phyloP scores from a whole-genome alignment of 1,284 basidiomycete genomes.

The Cystobasidium sp. region DNA sequence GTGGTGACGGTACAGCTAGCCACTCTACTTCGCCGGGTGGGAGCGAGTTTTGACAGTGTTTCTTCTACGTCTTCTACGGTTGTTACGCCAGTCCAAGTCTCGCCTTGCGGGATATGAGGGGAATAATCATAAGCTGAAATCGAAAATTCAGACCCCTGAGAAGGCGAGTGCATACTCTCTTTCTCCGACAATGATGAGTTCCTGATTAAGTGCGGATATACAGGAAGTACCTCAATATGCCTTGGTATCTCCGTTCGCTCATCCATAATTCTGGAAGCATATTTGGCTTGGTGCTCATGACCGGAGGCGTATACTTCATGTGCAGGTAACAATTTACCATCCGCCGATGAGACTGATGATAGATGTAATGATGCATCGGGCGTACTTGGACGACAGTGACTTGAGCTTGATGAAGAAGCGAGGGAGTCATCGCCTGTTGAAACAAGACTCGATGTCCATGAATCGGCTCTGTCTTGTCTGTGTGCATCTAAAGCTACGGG shows the following conservation, averaged over 20 bases:
- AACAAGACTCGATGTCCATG: conserved; percentile 8
- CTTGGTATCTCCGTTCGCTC: background rate
- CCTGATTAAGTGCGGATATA: background rate
- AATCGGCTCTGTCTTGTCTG: conserved; percentile 21
- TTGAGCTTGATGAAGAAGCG: conserved; percentile 7
- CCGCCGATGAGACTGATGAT: too few species aligned
- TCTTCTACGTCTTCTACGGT: background rate
- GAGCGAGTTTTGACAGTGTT: background rate
- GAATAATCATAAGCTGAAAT: conserved; percentile 15
- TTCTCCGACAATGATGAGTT: background rate
- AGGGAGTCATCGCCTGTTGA: background rate
- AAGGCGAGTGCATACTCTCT: conserved; percentile 2
- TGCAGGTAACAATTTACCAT: background rate
- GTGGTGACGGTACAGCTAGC: too few species aligned
- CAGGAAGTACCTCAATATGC: background rate
- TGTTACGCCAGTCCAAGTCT: background rate
- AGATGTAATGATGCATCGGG: background rate
- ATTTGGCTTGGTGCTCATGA: background rate
- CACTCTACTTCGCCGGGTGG: too few species aligned
- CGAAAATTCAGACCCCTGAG: conserved; percentile 13
- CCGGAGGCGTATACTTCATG: conserved; percentile 3
- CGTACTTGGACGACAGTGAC: background rate
- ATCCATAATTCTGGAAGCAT: background rate
- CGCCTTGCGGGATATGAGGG: background rate
- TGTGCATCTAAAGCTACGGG: background rate